phyloP scores from a whole-genome alignment of 768 basidiomycete genomes.

The Leucosporidium creatinivorum region DNA sequence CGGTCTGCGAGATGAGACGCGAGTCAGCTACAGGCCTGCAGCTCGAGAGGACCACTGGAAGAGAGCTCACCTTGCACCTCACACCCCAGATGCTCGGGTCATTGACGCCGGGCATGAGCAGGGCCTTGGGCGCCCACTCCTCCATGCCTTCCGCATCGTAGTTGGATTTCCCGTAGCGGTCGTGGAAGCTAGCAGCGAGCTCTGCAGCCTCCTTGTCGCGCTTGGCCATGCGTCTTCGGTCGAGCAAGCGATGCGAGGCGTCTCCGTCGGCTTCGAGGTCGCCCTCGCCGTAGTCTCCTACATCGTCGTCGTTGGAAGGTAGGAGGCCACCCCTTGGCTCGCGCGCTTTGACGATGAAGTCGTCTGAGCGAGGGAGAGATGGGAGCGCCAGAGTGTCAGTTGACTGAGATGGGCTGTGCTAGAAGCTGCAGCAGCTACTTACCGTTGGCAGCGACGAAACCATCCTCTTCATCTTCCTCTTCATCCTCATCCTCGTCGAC shows the following conservation, averaged over 20 bases:
- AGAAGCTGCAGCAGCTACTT: conserved; percentile 12
- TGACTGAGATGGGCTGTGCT: neutral
- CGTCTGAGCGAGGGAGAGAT: conserved; percentile 32
- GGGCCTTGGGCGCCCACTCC: conserved; percentile 83
- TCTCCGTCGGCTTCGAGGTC: conserved; percentile 35
- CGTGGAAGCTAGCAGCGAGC: conserved; percentile 40
- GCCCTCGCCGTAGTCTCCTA: conserved; percentile 34
- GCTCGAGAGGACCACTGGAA: neutral
- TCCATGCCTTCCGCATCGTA: conserved; percentile 50
- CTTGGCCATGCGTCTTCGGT: conserved; percentile 38
- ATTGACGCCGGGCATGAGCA: conserved; percentile 93
- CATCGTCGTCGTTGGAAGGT: conserved; percentile 85
- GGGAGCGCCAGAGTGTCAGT: too few species aligned
- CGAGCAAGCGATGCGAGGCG: conserved; percentile 37
- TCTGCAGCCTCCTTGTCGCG: conserved; percentile 55
- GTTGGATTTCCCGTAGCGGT: conserved; percentile 61
- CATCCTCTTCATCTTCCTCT: conserved; percentile 56
- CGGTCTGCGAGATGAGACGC: conserved; percentile 52
- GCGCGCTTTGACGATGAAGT: conserved; percentile 45
- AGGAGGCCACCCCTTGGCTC: conserved; percentile 87
- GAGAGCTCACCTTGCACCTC: conserved; percentile 65
- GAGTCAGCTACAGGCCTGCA: neutral
- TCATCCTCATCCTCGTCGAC: conserved; percentile 97
- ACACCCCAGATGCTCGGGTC: conserved; percentile 96
- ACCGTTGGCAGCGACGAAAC: conserved; percentile 42